Conservation (phyloP, 2,329 filamentous ascomycete species). For the Cercospora sesami region DNA sequence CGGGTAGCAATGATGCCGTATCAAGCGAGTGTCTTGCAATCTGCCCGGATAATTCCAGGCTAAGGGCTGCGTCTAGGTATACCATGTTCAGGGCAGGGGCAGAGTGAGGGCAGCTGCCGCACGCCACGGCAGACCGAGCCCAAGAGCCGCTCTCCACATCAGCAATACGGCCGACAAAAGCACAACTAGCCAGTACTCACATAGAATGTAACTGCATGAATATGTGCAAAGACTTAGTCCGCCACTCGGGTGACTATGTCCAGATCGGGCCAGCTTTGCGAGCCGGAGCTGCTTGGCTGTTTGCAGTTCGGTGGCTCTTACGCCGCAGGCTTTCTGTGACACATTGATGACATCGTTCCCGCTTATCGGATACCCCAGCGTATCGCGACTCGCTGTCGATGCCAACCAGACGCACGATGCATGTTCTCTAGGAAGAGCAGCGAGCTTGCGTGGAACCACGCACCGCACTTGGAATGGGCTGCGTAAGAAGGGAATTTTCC, state of each 20-base stretch:
- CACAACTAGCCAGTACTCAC: background rate
- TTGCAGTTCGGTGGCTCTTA: background rate
- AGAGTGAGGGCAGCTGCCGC: background rate
- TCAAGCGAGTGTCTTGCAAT: background rate
- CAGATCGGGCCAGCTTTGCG: conserved; percentile 3
- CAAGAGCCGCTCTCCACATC: background rate
- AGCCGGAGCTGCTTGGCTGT: conserved; percentile 1
- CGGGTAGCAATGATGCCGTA: background rate
- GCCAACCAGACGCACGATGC: conserved; percentile 2
- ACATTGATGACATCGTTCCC: conserved; percentile 1
- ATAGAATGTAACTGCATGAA: background rate
- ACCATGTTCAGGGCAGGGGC: background rate
- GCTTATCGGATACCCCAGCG: background rate
- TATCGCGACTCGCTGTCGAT: background rate
- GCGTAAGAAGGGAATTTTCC: background rate
- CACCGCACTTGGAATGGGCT: background rate
- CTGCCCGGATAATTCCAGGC: background rate
- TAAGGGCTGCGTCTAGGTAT: background rate
- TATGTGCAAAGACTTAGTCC: conserved; percentile 3
- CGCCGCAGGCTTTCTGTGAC: background rate
- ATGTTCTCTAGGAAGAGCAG: background rate
- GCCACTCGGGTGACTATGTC: conserved; percentile 1
- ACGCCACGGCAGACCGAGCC: background rate
- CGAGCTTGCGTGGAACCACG: background rate
- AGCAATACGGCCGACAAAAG: background rate